Evolutionary conservation across 148 eudicot genomes (phyloP), one percentile per base, ranked within the genome.

Genomic region (Vaccinium macrocarpon): DNA sequence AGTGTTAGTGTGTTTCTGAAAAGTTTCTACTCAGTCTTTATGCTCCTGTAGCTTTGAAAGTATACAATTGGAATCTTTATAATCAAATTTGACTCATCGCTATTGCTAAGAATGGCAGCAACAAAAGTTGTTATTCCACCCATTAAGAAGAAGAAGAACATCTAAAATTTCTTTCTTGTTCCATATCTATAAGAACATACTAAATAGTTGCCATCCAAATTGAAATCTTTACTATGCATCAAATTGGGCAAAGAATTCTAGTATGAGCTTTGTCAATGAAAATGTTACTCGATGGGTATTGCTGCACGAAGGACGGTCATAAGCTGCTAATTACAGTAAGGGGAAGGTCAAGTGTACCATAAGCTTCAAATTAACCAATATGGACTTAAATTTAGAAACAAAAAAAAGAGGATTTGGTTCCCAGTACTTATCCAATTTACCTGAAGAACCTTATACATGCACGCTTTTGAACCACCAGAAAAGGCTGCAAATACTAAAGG

Each of bases 401-500:
- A 32, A 48, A 23, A 38, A 14, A 68, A 19, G 35, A 82, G 62
- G 32, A 38, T 19, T 52, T 6, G 53, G 70, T 70, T 5, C 25
- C 21, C 8, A 11, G 29, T 59, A 15, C 11, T 14, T 57, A 52
- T 12, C 48, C 29, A 32, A 66, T 27, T 27, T 88, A 93, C 95
- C 95, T 93, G 94, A 84, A 91, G 83, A 83, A 90, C 81, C 86
- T 93, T 93, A 70, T 91, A 93, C 94, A 93, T 85, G 89, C 94
- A 91, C 57, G 96, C 92, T 84, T 92, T 89, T 73, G 96, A 84
- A 71, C 96, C 96, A 81, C 96, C 93, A 83, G 94, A 89, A 86
- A 90, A 85, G 53, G 93, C 85, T 79, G 90, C 88, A 72, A 93
- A 75, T 57, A 93, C 91, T 52, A 91, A 77, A 23, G 96, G 96